Evolutionary conservation across 2,329 filamentous ascomycete genomes (phyloP).

Genomic region (Fusarium coffeatum): DNA sequence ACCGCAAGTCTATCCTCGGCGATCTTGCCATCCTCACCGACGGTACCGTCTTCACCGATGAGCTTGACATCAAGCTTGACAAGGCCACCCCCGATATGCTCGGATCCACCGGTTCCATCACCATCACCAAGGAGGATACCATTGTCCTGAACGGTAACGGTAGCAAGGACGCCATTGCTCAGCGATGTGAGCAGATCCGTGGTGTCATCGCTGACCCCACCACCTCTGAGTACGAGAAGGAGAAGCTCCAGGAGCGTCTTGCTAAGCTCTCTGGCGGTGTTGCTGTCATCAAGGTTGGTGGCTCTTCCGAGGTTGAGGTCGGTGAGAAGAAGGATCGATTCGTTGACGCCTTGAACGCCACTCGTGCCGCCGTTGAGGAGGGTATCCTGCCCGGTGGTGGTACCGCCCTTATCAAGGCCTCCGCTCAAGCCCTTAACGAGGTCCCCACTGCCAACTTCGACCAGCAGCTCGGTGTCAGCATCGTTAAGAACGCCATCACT

Average conservation of each 20-base stretch:
- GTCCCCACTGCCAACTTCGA: slow-evolving; percentile 96
- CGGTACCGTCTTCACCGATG: slow-evolving; percentile 96
- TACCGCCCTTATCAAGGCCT: slow-evolving; percentile 97
- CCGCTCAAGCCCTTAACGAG: slow-evolving; percentile 83
- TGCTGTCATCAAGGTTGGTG: slow-evolving; percentile 98
- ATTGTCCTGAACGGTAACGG: slow-evolving; percentile 98
- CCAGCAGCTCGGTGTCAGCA: slow-evolving; percentile 97
- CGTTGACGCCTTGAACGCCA: slow-evolving; percentile 97
- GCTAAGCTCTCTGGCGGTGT: slow-evolving; percentile 99
- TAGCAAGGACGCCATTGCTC: slow-evolving; percentile 89
- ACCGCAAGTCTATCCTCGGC: slow-evolving; percentile 99
- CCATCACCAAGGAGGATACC: slow-evolving; percentile 99
- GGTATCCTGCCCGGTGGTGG: slow-evolving; percentile 99
- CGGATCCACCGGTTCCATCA: slow-evolving; percentile 96
- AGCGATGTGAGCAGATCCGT: slow-evolving; percentile 99
- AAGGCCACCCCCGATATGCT: slow-evolving; percentile 97
- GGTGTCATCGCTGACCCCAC: slow-evolving; percentile 93
- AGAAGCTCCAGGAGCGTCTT: slow-evolving; percentile 99
- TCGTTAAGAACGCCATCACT: slow-evolving; percentile 98
- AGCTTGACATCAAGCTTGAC: slow-evolving; percentile 99
- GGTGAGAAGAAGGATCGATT: slow-evolving; percentile 99
- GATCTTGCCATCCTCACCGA: slow-evolving; percentile 97
- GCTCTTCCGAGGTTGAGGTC: slow-evolving; percentile 97
- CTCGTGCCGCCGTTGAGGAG: slow-evolving; percentile 97
- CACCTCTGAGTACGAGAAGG: slow-evolving; percentile 99